A percentile compares a stretch with the other conserved stretches of the same genome.
Evolutionary conservation across 2,329 filamentous ascomycete species (phyloP).

Genomic region (Ceratocystiopsis minuta): DNA sequence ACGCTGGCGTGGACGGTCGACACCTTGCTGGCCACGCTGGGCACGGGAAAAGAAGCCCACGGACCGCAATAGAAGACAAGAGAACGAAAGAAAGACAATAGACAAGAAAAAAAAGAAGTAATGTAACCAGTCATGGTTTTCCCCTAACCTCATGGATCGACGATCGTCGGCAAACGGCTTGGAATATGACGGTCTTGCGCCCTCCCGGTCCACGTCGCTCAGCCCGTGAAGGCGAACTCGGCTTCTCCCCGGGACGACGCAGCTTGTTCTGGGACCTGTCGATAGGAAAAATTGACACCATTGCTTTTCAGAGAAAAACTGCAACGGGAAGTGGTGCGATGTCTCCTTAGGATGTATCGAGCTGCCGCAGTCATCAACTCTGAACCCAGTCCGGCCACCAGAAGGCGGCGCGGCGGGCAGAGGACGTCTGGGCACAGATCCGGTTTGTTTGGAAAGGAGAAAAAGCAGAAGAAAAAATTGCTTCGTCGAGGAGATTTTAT

Average conservation of each 20-base stretch:
- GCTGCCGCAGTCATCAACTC: constrained; percentile 68
- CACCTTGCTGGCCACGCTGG: constrained; percentile 4
- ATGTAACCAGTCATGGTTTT: constrained; percentile 76
- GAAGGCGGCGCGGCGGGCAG: constrained; percentile 25
- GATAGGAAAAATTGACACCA: constrained; percentile 85
- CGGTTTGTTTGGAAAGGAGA: constrained; percentile 28
- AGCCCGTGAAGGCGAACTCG: constrained; percentile 49
- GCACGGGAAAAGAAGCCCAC: too few relatives aligned
- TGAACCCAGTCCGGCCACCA: constrained; percentile 27
- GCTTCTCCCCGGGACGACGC: constrained; percentile 32
- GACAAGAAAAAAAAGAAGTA: not conserved
- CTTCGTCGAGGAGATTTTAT: constrained; percentile 2
- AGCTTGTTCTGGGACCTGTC: constrained; percentile 85
- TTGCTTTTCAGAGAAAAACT: constrained; percentile 17
- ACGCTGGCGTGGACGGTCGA: constrained; percentile 53
- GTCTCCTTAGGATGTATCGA: constrained; percentile 71
- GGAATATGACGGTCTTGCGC: constrained; percentile 67
- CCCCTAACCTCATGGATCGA: constrained; percentile 75
- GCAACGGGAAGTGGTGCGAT: constrained; percentile 28
- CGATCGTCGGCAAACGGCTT: constrained; percentile 74
- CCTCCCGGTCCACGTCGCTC: constrained; percentile 43
- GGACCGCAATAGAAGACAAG: not conserved
- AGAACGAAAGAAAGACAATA: not conserved
- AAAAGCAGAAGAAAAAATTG: constrained; percentile 13
- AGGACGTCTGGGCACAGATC: constrained; percentile 79